Evolutionary conservation across 805 yeast species (phyloP), one percentile per base, ranked within the genome.

Genomic region (Candida dajiaensis): DNA sequence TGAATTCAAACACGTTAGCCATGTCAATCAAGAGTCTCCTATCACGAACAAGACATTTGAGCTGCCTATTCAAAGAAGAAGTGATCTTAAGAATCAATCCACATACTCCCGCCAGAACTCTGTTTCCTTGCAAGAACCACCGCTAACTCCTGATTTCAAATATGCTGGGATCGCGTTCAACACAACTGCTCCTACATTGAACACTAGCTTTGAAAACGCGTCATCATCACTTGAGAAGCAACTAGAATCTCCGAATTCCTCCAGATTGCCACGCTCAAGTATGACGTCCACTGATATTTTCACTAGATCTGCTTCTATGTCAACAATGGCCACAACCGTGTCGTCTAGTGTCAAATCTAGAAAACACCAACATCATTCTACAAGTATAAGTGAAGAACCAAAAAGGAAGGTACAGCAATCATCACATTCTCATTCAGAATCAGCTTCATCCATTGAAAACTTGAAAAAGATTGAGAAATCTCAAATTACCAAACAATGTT

Each of bases 1-100:
- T 46, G 67, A 54, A 4, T 70, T 70, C 49, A 67, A 64, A 18
- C 74, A 70, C 53, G 66, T 70, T 19, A 65, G 70, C 9, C 74
- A 70, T 47, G 65, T 71, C 8, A 68, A 67, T 43, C 58, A 61
- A 15, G 53, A 54, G 6, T 39, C 51, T 19, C 52, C 56, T 8
- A 51, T 55, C 37, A 51, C 54, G 1, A 49, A 49, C 36, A 45
- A 38, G 29, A 31, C 53, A 3, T 50, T 50, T 39, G 53, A 48
- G 25, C 45, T 53, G 41, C 56, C 52, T 18, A 19, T 7, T 4
- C 23, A 23, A 20, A 36, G 13, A 18, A 23, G 25, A 18, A 25
- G 25, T 10, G 36, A 22, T 18, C 15, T 18, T 25, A 37, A 18
- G 25, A 8, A 11, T 29, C 11, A 16, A 18, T 35, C 38, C 6